Conservation (phyloP, 2,329 filamentous ascomycete genomes). For the Mycosphaerella arachidis region DNA sequence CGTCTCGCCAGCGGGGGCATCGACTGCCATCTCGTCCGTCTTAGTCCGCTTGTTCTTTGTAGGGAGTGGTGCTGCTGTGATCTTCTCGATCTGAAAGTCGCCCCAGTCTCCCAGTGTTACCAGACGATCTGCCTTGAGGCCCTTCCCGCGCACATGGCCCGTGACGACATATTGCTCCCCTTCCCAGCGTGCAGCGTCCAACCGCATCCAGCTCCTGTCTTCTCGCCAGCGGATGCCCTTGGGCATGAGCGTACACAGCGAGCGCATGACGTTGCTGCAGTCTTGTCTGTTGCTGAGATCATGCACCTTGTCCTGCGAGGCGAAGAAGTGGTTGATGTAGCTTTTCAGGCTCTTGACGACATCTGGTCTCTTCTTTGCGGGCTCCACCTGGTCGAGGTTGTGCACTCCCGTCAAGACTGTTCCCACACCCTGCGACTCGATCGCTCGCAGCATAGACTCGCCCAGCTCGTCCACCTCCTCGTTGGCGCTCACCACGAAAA, state of each 20-base stretch:
- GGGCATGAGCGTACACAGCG: conserved; percentile 83
- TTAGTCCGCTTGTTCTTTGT: conserved; percentile 52
- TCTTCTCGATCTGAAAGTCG: conserved; percentile 85
- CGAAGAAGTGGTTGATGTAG: conserved; percentile 92
- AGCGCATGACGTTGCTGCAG: conserved; percentile 83
- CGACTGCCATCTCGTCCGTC: conserved; percentile 59
- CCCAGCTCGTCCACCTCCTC: conserved; percentile 80
- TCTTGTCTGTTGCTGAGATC: conserved; percentile 85
- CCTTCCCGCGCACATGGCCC: conserved; percentile 78
- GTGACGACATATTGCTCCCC: conserved; percentile 57
- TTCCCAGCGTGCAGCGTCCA: conserved; percentile 74
- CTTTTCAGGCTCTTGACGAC: conserved; percentile 80
- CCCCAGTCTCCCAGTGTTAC: conserved; percentile 93
- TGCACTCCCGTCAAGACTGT: conserved; percentile 78
- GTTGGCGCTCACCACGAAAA: conserved; percentile 76
- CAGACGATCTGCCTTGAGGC: conserved; percentile 82
- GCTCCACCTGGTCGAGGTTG: conserved; percentile 70
- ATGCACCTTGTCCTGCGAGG: conserved; percentile 84
- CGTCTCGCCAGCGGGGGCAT: conserved; percentile 54
- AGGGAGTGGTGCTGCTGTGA: conserved; percentile 68
- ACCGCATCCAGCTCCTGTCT: conserved; percentile 89
- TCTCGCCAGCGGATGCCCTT: conserved; percentile 96
- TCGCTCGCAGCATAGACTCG: conserved; percentile 76
- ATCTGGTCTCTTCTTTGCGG: conserved; percentile 70
- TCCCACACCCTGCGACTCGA: conserved; percentile 91